These are phyloP conservation scores for Leucaena leucocephala DNA, from an alignment of 306 rosid genomes.

Conservation along the genomic window DNA sequence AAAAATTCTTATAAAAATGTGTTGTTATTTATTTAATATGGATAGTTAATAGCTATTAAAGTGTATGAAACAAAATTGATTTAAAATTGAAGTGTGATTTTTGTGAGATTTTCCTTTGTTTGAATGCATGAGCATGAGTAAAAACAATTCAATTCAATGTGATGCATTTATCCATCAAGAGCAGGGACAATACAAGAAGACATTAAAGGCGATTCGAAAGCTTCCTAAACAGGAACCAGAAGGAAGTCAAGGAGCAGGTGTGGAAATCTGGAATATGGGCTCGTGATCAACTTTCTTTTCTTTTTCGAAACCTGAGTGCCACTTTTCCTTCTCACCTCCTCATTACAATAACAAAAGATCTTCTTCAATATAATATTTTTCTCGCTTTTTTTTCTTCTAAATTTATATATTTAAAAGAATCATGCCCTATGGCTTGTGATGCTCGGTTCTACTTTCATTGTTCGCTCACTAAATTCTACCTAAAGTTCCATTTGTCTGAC, in stretches of 20 bases:
- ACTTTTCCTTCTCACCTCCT: slow-evolving; percentile 14
- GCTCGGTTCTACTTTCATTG: slow-evolving; percentile 30
- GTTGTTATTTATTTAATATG: too few relatives aligned
- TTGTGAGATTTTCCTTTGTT: too few relatives aligned
- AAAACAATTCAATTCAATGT: background rate
- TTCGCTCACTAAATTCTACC: slow-evolving; percentile 25
- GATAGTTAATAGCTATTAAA: too few relatives aligned
- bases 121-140: background rate
- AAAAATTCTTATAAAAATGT: too few relatives aligned
- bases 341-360: background rate
- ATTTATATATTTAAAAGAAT: background rate
- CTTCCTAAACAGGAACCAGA: slow-evolving; percentile 7
- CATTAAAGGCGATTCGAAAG: background rate
- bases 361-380: slow-evolving; percentile 22
- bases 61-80: too few relatives aligned
- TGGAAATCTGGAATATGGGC: slow-evolving; percentile 13
- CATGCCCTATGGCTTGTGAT: slow-evolving; percentile 33
- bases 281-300: slow-evolving; percentile 33
- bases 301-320: background rate
- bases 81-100: too few relatives aligned
- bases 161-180: background rate
- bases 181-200: background rate
- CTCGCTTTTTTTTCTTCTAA: background rate
- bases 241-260: slow-evolving; percentile 17
- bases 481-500: slow-evolving; percentile 18